Evolutionary conservation across 805 yeast species (phyloP).

Genomic region (Kluyveromyces dobzhanskii): DNA sequence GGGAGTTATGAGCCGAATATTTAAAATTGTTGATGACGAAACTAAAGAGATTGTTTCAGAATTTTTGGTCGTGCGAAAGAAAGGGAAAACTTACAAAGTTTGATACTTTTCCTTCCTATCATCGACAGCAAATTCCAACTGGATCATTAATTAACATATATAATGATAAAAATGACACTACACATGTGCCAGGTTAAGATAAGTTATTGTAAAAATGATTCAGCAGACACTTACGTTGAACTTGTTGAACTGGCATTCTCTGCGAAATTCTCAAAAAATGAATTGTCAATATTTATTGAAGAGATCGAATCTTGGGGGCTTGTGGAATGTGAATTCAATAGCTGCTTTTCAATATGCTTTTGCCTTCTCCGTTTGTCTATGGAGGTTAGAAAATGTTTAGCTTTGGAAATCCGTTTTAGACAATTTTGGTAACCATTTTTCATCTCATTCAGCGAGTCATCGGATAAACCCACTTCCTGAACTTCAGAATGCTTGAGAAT

Average conservation of each 20-base stretch:
- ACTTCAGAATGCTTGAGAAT: slow-evolving; percentile 24
- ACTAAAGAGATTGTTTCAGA: slow-evolving; percentile 32
- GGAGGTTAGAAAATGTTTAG: slow-evolving; percentile 8
- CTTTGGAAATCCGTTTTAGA: slow-evolving; percentile 19
- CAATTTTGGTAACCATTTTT: slow-evolving; percentile 18
- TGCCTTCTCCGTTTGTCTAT: slow-evolving; percentile 3
- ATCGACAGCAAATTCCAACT: too few species aligned
- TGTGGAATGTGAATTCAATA: slow-evolving; percentile 1
- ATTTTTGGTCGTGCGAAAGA: slow-evolving; percentile 25
- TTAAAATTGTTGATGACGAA: slow-evolving; percentile 46
- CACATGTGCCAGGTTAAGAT: too few species aligned
- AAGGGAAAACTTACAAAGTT: slow-evolving; percentile 20
- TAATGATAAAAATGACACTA: too few species aligned
- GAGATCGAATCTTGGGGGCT: slow-evolving; percentile 1
- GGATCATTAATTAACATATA: too few species aligned
- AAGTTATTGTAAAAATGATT: too few species aligned
- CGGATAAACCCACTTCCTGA: slow-evolving; percentile 23
- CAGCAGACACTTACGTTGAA: background rate
- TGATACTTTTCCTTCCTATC: too few species aligned
- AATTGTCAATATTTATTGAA: slow-evolving; percentile 5
- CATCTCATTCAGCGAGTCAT: slow-evolving; percentile 20
- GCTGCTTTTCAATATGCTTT: slow-evolving; percentile 5
- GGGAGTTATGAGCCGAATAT: slow-evolving; percentile 46
- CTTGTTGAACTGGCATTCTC: background rate
- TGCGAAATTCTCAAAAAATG: background rate